Conservation (phyloP, 495 filamentous ascomycete species). For the Chaetomium tenue region DNA sequence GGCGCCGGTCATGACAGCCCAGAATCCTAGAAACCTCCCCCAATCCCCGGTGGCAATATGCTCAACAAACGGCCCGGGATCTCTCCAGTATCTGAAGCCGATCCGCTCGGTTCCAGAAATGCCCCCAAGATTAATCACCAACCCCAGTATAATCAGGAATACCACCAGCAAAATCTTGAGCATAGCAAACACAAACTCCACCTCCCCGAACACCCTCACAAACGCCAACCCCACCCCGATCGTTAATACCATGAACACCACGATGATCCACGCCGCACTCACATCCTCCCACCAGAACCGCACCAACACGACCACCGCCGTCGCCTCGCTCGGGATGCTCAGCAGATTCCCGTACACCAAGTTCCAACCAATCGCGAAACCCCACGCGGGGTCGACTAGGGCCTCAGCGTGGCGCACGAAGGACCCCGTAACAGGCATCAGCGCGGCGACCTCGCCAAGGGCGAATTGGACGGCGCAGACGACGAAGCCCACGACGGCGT, state of each 20-base stretch:
- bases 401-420: slow-evolving; percentile 67
- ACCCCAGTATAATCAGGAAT: slow-evolving; percentile 64
- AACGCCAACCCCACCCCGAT: slow-evolving; percentile 54
- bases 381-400: slow-evolving; percentile 72
- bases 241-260: slow-evolving; percentile 55
- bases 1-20: slow-evolving; percentile 58
- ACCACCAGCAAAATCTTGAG: slow-evolving; percentile 65
- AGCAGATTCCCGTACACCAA: slow-evolving; percentile 51
- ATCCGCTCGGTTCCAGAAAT: slow-evolving; percentile 55
- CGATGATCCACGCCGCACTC: slow-evolving; percentile 54
- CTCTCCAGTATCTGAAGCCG: slow-evolving; percentile 65
- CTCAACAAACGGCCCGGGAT: slow-evolving; percentile 67
- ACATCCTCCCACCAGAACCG: slow-evolving; percentile 55
- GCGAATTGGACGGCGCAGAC: slow-evolving; percentile 54
- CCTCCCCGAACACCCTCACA: slow-evolving; percentile 61
- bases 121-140: slow-evolving; percentile 65
- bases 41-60: slow-evolving; percentile 52
- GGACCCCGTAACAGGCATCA: slow-evolving; percentile 58
- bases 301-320: slow-evolving; percentile 60
- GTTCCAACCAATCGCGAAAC: slow-evolving; percentile 73
- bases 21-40: slow-evolving; percentile 59
- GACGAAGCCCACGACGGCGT: slow-evolving; percentile 52
- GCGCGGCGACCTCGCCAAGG: slow-evolving; percentile 61
- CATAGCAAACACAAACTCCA: slow-evolving; percentile 58
- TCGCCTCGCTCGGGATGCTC: slow-evolving; percentile 59